Percentiles rank a stretch among this genome's conserved stretches.
These are phyloP conservation scores for Penicillium antarcticum DNA, from an alignment of 495 filamentous ascomycete genomes.

Conservation along the genomic window DNA sequence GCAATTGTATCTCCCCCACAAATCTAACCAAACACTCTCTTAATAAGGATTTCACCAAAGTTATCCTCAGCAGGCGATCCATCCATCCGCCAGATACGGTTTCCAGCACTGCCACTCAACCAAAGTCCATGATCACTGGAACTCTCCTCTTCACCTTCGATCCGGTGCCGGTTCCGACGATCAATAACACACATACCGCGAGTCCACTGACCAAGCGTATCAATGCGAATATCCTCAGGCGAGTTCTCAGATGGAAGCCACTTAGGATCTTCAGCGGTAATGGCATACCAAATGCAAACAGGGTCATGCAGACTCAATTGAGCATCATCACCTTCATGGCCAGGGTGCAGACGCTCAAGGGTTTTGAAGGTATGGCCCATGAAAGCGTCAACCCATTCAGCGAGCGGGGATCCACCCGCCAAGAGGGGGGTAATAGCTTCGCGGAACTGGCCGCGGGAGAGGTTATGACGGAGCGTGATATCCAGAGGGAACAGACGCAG, in stretches of 20 bases:
- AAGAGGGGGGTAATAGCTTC: slow-evolving; percentile 48
- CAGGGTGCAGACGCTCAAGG: slow-evolving; percentile 57
- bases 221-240: slow-evolving; percentile 74
- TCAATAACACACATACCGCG: slow-evolving; percentile 87
- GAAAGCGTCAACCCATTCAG: slow-evolving; percentile 77
- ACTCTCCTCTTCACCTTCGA: slow-evolving; percentile 55
- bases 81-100: slow-evolving; percentile 69
- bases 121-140: slow-evolving; percentile 68
- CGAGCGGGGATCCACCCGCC: slow-evolving; percentile 67
- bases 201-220: slow-evolving; percentile 91
- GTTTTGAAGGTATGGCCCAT: slow-evolving; percentile 73
- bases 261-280: slow-evolving; percentile 47
- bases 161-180: slow-evolving; percentile 57
- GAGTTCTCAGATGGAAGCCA: slow-evolving; percentile 42
- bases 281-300: slow-evolving; percentile 80
- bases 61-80: slow-evolving; percentile 38
- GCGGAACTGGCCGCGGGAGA: slow-evolving; percentile 59
- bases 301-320: slow-evolving; percentile 83
- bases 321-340: slow-evolving; percentile 49
- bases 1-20: background rate
- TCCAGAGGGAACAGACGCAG: slow-evolving; percentile 84
- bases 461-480: slow-evolving; percentile 72
- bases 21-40: slow-evolving; percentile 36
- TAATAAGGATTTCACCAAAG: slow-evolving; percentile 43
- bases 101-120: slow-evolving; percentile 67